Conservation (phyloP, 805 yeast species). For the Kodamaea hsintzibuensis region DNA sequence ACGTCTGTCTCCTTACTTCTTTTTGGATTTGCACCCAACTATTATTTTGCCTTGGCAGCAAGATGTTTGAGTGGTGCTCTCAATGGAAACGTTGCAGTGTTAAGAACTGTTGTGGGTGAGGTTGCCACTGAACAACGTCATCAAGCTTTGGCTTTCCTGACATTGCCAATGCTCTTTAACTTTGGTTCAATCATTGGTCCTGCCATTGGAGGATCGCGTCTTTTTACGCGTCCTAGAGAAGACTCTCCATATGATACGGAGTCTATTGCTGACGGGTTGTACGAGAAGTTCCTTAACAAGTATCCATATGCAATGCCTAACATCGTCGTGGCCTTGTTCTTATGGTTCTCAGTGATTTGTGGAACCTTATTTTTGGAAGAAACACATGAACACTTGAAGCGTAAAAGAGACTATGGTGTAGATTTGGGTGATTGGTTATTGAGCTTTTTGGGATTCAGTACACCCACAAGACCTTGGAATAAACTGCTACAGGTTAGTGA, state of each 20-base stretch:
- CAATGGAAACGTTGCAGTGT: constrained; percentile 66
- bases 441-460: no score
- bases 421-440: no score
- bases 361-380: no score
- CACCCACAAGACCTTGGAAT: no score
- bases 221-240: constrained; percentile 47
- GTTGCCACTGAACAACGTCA: constrained; percentile 55
- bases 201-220: constrained; percentile 51
- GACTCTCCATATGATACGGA: constrained; percentile 1
- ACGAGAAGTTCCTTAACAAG: constrained; percentile 28
- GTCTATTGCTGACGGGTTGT: background rate
- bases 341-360: no score
- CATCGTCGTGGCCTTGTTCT: no score
- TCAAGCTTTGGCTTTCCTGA: constrained; percentile 62
- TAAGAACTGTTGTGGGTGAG: constrained; percentile 64
- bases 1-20: constrained; percentile 47
- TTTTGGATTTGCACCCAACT: constrained; percentile 56
- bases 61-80: constrained; percentile 56
- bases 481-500: no score
- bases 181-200: constrained; percentile 64
- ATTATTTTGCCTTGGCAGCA: constrained; percentile 53
- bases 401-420: no score
- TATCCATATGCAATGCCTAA: constrained; percentile 58
- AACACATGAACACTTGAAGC: no score
- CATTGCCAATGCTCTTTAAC: constrained; percentile 64